Percentiles rank a stretch among this genome's conserved stretches.
These are phyloP conservation scores for Phytophthora capsici DNA, from an alignment of 352 stramenopile genomes.

Conservation along the genomic window DNA sequence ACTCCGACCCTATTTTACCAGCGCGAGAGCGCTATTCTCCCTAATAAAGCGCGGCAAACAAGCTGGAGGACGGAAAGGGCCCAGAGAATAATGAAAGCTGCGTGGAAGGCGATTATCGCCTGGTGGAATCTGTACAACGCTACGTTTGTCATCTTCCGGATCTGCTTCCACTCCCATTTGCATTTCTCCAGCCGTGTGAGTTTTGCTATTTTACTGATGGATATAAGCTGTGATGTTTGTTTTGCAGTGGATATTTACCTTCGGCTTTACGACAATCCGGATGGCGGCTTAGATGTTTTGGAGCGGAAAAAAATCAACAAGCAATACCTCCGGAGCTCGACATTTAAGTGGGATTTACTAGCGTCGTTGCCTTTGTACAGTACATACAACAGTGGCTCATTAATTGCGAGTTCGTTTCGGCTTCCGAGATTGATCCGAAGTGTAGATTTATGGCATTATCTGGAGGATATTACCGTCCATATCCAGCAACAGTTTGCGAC, in stretches of 20 bases:
- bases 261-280: constrained; percentile 58
- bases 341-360: constrained; percentile 52
- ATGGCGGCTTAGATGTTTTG: constrained; percentile 54
- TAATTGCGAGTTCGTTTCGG: constrained; percentile 44
- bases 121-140: constrained; percentile 72
- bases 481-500: constrained; percentile 39
- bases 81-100: no score
- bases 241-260: constrained; percentile 64
- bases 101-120: constrained; percentile 56
- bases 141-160: constrained; percentile 67
- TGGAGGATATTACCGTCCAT: constrained; percentile 60
- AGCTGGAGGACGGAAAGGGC: no score
- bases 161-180: constrained; percentile 57
- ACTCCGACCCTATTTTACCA: constrained; percentile 67
- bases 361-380: constrained; percentile 62
- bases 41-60: background rate
- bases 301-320: constrained; percentile 40
- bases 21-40: constrained; percentile 39
- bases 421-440: constrained; percentile 57
- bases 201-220: constrained; percentile 25
- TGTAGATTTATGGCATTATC: constrained; percentile 37
- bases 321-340: constrained; percentile 45
- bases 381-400: constrained; percentile 46
- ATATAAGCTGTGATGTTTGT: constrained; percentile 47
- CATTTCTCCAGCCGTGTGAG: constrained; percentile 12